These are phyloP conservation scores for Marasmius sp. DNA, from an alignment of 1,284 basidiomycete species.

Conservation along the genomic window DNA sequence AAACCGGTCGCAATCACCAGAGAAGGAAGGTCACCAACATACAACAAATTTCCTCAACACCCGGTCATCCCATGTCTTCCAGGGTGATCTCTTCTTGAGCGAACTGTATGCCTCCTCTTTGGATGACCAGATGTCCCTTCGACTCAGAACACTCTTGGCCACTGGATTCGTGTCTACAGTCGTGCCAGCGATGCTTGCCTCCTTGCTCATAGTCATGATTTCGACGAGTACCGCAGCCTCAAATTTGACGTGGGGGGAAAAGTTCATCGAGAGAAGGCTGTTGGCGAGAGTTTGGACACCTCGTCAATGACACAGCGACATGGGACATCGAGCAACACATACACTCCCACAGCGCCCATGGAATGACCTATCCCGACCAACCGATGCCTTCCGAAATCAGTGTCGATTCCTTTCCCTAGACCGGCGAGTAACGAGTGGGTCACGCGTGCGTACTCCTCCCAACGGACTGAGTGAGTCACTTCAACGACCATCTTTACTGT, in stretches of 20 bases:
- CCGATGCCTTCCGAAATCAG: constrained; percentile 28
- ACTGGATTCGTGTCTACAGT: constrained; percentile 21
- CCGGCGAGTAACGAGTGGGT: constrained; percentile 34
- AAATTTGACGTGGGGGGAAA: constrained; percentile 36
- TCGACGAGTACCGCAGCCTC: constrained; percentile 39
- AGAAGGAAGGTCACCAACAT: constrained; percentile 13
- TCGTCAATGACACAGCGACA: not conserved
- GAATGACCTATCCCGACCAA: constrained; percentile 33
- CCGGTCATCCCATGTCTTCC: constrained; percentile 51
- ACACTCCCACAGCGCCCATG: constrained; percentile 38
- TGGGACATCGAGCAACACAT: not conserved
- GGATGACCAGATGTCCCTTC: constrained; percentile 52
- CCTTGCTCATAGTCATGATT: constrained; percentile 37
- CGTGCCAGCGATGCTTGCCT: constrained; percentile 9
- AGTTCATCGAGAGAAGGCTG: constrained; percentile 40
- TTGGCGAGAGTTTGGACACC: not conserved
- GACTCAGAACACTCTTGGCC: constrained; percentile 30
- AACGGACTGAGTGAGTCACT: constrained; percentile 22
- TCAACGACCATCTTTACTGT: not conserved
- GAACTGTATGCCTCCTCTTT: constrained; percentile 43
- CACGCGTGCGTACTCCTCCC: constrained; percentile 36
- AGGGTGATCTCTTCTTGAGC: constrained; percentile 36
- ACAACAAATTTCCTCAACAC: constrained; percentile 44
- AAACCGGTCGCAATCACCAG: not conserved
- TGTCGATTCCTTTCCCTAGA: constrained; percentile 28